Evolutionary conservation across 768 basidiomycete genomes (phyloP).

Genomic region (Heimioporus sp.): DNA sequence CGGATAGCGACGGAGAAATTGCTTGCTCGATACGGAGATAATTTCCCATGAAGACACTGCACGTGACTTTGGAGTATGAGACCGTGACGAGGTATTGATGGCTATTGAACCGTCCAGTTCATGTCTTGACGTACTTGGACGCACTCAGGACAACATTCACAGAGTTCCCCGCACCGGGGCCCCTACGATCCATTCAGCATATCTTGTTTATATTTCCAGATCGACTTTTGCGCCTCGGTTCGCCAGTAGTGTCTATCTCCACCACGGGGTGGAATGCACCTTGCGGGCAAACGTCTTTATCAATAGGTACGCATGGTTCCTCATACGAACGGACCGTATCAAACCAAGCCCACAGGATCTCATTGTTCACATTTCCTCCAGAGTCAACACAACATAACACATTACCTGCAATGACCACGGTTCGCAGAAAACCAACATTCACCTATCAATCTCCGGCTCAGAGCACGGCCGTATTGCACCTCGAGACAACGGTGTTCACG

Average conservation of each 20-base stretch:
- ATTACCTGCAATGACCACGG: conserved; percentile 20
- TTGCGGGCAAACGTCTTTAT: conserved; percentile 10
- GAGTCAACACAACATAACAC: conserved; percentile 6
- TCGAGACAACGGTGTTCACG: conserved; percentile 19
- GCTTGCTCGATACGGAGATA: conserved; percentile 5
- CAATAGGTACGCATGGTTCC: conserved; percentile 18
- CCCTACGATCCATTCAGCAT: conserved; percentile 6
- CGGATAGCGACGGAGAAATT: neutral
- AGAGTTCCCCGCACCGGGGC: conserved; percentile 7
- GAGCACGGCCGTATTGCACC: conserved; percentile 25
- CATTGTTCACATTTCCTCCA: neutral
- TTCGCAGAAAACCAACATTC: conserved; percentile 53
- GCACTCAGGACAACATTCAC: conserved; percentile 4
- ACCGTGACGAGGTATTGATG: conserved; percentile 2
- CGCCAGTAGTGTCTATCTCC: conserved; percentile 15
- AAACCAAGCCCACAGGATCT: conserved; percentile 11
- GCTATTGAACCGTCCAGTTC: conserved; percentile 17
- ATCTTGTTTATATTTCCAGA: conserved; percentile 25
- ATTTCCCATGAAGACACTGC: conserved; percentile 10
- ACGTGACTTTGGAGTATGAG: conserved; percentile 23
- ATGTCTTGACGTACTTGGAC: conserved; percentile 22
- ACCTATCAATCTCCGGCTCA: conserved; percentile 59
- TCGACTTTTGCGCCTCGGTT: conserved; percentile 6
- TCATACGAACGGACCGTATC: neutral
- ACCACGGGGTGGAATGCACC: conserved; percentile 22